A percentile compares a stretch with the other conserved stretches of the same genome.
Evolutionary conservation across 345 rosid species (phyloP).

Genomic region (Pugionium dolabratum): DNA sequence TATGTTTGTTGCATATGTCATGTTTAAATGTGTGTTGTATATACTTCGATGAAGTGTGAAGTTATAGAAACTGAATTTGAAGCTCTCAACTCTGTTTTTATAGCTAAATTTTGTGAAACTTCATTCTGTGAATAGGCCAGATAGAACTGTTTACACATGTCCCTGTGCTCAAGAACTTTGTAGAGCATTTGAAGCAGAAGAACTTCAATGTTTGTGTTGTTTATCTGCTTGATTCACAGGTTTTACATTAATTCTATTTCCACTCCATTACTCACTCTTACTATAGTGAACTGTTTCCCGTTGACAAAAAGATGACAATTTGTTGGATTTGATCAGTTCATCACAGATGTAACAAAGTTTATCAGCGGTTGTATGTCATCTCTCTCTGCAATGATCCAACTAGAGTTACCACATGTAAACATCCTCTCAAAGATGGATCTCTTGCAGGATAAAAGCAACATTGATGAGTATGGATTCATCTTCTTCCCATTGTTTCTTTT

Average conservation of each 20-base stretch:
- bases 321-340: constrained; percentile 54
- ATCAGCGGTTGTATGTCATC: constrained; percentile 97
- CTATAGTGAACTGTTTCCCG: constrained; percentile 10
- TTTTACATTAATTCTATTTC: constrained; percentile 36
- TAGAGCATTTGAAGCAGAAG: constrained; percentile 78
- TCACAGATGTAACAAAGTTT: constrained; percentile 87
- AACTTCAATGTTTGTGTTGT: constrained; percentile 84
- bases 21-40: not conserved
- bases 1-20: not conserved
- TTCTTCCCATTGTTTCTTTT: not conserved
- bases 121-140: constrained; percentile 55
- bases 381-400: constrained; percentile 93
- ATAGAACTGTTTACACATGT: constrained; percentile 91
- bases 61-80: not conserved
- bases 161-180: constrained; percentile 85
- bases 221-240: constrained; percentile 94
- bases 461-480: constrained; percentile 56
- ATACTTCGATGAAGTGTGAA: not conserved
- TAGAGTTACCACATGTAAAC: constrained; percentile 88
- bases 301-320: constrained; percentile 5
- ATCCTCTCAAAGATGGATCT: constrained; percentile 94
- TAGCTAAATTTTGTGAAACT: not conserved
- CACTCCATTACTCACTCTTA: not conserved
- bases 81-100: not conserved
- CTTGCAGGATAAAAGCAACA: constrained; percentile 64